Base-by-base conservation (phyloP, 2,329 filamentous ascomycete genomes). In the Ascochyta rabiei region DNA sequence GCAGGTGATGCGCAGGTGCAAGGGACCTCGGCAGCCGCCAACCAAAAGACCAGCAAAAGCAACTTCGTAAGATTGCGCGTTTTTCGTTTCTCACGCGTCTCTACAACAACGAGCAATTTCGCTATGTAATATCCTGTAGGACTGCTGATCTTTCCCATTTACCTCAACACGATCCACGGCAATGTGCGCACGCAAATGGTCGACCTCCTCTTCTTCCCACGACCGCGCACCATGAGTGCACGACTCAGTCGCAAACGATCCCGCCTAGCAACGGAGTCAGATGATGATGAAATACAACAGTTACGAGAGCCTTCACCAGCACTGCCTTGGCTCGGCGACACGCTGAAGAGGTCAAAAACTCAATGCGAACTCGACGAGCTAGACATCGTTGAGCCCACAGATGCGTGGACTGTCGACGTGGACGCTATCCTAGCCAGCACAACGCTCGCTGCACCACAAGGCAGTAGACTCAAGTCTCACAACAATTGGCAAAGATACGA, bases 291-390 rank as follows among this genome's bases (percentile, higher is more conserved):
- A 24, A 43, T 46, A 6, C 56, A 62, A 35, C 54, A 48, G 31
- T 52, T 56, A 6, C 62, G 63, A 34, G 59, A 62, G 38, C 63
- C 63, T 21, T 67, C 67, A 30, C 64, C 64, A 1, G 56, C 63
- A 3, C 55, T 59, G 2, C 61, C 64, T 9, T 40, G 58, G 4
- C 39, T 60, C 18, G 62, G 60, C 47, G 68, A 73, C 44, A 52
- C 64, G 2, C 40, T 75, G 47, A 76, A 76, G 58, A 63, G 67
- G 31, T 70, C 71, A n/a, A 69, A 60, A 43, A 75, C 72, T 2
- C 65, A 71, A 43, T 67, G 67, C 45, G 74, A 75, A 16, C 48
- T 76, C 39, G 74, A 76, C 31, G 70, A 70, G 51, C 56, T 76
- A 41, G 64, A 64, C 19, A 61, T 75, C 1, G 61, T 73, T 10